Conservation (phyloP, 495 filamentous ascomycete species). For the Elasticomyces elasticus region DNA sequence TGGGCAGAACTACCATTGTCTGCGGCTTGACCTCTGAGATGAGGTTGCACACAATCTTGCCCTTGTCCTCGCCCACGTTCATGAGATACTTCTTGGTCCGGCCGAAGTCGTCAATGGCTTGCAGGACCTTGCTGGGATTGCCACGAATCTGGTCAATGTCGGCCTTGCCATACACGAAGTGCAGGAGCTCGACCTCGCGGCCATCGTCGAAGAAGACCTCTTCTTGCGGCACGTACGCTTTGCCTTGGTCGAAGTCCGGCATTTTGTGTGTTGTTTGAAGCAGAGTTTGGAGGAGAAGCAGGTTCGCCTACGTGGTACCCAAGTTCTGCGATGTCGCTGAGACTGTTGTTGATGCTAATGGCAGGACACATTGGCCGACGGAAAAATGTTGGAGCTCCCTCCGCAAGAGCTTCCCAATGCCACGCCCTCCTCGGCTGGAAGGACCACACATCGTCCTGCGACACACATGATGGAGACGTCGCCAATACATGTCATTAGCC, state of each 20-base stretch:
- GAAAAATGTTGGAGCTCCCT: not conserved
- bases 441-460: not conserved
- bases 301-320: no score
- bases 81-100: conserved; percentile 58
- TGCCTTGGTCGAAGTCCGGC: conserved; percentile 30
- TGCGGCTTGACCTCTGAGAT: conserved; percentile 56
- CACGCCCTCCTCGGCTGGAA: not conserved
- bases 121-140: conserved; percentile 53
- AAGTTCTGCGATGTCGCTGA: no score
- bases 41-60: conserved; percentile 52
- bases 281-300: no score
- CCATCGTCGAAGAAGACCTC: conserved; percentile 52
- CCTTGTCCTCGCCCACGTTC: conserved; percentile 69
- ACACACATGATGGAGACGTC: not conserved
- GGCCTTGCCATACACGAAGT: conserved; percentile 53
- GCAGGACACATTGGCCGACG: not conserved
- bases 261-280: conserved; percentile 1
- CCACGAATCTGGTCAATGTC: conserved; percentile 49
- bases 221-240: conserved; percentile 37
- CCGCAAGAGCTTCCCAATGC: not conserved
- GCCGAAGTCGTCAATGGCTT: conserved; percentile 63
- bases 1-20: conserved; percentile 39
- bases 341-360: no score
- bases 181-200: conserved; percentile 61
- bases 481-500: not conserved